These are phyloP conservation scores for Claviceps fusiformis DNA, from an alignment of 2,329 filamentous ascomycete species.

Conservation along the genomic window DNA sequence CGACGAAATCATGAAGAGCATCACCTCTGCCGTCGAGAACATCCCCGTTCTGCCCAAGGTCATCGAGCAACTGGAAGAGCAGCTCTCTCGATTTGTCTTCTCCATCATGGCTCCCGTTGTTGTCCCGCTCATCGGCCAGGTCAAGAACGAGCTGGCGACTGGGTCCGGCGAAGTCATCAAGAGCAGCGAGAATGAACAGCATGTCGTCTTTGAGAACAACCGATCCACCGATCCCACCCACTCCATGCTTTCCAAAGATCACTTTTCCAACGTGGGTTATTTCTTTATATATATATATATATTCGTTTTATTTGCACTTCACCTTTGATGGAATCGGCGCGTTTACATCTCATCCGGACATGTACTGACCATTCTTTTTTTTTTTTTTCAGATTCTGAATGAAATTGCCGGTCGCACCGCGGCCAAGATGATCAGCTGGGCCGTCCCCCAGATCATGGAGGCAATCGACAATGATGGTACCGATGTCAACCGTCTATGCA, in stretches of 20 bases:
- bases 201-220: constrained; percentile 75
- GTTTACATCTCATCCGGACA: not conserved
- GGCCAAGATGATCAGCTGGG: constrained; percentile 67
- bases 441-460: constrained; percentile 76
- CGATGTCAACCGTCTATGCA: constrained; percentile 57
- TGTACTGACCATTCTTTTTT: not conserved
- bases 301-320: no score
- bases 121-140: constrained; percentile 70
- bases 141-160: constrained; percentile 75
- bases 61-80: constrained; percentile 74
- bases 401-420: constrained; percentile 77
- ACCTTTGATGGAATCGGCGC: no score
- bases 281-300: not conserved
- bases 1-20: constrained; percentile 70
- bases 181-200: constrained; percentile 71
- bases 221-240: constrained; percentile 70
- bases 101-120: constrained; percentile 82
- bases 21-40: constrained; percentile 65
- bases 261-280: constrained; percentile 63
- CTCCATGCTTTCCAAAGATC: constrained; percentile 92
- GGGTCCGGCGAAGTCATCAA: constrained; percentile 80
- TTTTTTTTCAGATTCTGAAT: constrained; percentile 64
- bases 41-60: constrained; percentile 77
- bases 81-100: constrained; percentile 82
- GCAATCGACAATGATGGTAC: constrained; percentile 68